A percentile compares a stretch with the other conserved stretches of the same genome.
These are phyloP conservation scores for Pyrenochaeta sp. DNA, from an alignment of 2,329 filamentous ascomycete species.

Conservation along the genomic window DNA sequence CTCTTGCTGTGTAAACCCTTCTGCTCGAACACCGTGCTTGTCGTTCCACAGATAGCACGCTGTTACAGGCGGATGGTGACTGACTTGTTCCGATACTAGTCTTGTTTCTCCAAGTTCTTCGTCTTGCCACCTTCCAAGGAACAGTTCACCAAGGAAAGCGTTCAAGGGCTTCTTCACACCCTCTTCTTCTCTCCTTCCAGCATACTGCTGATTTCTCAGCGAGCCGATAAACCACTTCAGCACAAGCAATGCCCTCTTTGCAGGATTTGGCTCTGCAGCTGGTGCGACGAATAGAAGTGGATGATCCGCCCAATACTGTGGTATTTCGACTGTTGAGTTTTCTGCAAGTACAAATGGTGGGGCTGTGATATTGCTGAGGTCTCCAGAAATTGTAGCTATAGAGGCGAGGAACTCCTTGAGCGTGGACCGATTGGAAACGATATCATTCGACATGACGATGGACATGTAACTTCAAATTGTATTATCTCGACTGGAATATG, in stretches of 20 bases:
- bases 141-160: constrained; percentile 60
- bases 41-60: constrained; percentile 59
- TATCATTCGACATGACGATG: constrained; percentile 26
- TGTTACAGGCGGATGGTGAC: constrained; percentile 58
- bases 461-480: background rate
- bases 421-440: constrained; percentile 39
- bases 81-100: constrained; percentile 56
- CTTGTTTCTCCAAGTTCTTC: constrained; percentile 51
- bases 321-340: constrained; percentile 57
- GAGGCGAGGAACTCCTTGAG: constrained; percentile 48
- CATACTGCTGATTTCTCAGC: constrained; percentile 59
- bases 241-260: constrained; percentile 55
- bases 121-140: constrained; percentile 48
- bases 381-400: constrained; percentile 57
- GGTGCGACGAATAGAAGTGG: constrained; percentile 57
- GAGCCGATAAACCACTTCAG: constrained; percentile 60
- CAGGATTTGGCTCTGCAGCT: constrained; percentile 51
- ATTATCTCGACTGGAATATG: constrained; percentile 1
- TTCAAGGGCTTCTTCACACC: constrained; percentile 62
- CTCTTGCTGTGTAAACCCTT: constrained; percentile 58
- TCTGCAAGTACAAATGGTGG: constrained; percentile 57
- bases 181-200: constrained; percentile 52
- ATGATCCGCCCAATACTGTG: constrained; percentile 58
- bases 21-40: constrained; percentile 52
- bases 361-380: constrained; percentile 57